A percentile compares a stretch with the other conserved stretches of the same genome.
These are phyloP conservation scores for Cladosporium sp. DNA, from an alignment of 2,329 filamentous ascomycete genomes.

Conservation along the genomic window DNA sequence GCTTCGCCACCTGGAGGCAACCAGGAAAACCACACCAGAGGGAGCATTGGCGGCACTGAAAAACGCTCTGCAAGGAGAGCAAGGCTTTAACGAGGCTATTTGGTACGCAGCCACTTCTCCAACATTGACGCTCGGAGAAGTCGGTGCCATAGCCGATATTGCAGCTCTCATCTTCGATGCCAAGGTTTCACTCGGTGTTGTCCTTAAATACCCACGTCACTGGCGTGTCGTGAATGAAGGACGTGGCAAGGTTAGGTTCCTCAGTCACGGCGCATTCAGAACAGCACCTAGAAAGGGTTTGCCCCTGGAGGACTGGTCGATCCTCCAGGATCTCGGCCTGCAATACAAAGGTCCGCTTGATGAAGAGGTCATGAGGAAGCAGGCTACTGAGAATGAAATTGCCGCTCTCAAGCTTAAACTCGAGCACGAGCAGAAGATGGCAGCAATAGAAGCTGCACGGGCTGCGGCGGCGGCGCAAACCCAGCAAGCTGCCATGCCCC, in stretches of 20 bases:
- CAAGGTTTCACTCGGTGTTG: slow-evolving; percentile 45
- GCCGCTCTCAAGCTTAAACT: background rate
- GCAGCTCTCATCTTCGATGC: slow-evolving; percentile 53
- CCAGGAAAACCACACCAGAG: slow-evolving; percentile 50
- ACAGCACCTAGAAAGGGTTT: slow-evolving; percentile 26
- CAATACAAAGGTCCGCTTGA: slow-evolving; percentile 28
- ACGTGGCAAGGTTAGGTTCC: slow-evolving; percentile 40
- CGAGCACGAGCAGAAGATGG: background rate
- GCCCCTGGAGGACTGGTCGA: slow-evolving; percentile 25
- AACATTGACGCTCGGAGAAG: slow-evolving; percentile 47
- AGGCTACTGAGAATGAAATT: background rate
- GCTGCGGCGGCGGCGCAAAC: background rate
- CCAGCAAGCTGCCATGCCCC: slow-evolving; percentile 14
- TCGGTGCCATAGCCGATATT: slow-evolving; percentile 54
- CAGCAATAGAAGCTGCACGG: slow-evolving; percentile 5
- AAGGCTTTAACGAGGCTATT: slow-evolving; percentile 48
- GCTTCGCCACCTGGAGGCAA: slow-evolving; percentile 49
- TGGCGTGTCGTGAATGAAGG: slow-evolving; percentile 52
- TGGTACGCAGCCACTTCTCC: slow-evolving; percentile 53
- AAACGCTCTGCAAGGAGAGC: slow-evolving; percentile 46
- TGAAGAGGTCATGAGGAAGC: slow-evolving; percentile 7
- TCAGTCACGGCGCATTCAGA: slow-evolving; percentile 21
- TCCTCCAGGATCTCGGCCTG: slow-evolving; percentile 25
- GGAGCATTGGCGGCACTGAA: slow-evolving; percentile 56
- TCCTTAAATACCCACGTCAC: slow-evolving; percentile 51